Evolutionary conservation across 2,329 filamentous ascomycete genomes (phyloP), one percentile per base, ranked within the genome.

Genomic region (Neofusicoccum laricinum): DNA sequence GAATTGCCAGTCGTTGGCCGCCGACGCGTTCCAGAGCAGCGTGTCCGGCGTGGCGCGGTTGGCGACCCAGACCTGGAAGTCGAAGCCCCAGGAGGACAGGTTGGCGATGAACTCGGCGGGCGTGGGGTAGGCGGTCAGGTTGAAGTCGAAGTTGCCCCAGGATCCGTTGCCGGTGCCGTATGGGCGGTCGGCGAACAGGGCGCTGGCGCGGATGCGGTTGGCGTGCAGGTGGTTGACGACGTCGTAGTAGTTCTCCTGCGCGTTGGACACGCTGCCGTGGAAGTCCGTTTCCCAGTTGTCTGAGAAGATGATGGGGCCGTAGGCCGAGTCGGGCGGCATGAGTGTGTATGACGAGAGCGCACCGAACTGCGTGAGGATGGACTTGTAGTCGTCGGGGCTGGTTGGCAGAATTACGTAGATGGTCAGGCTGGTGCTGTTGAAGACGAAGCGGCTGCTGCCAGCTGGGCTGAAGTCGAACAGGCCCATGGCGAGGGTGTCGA

Each of bases 51-150:
- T 73, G 4, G 73, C 76, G 17, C 75, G 72, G 64, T 77, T 77
- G 15, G 76, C 73, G 14, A 73, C 75, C 75, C 75, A 77, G 45
- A 77, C 74, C 49, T 76, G 73, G 62, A 77, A 75, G 58, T 76
- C 75, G 61, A 73, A 72, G 7, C 75, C 75, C 14, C 62, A 71
- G 8, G 65, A 65, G n/a, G 70, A 70, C 10, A 77, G 65, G 57
- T 76, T 74, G 19, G 69, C 68, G 32, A 77, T 73, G 66, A 77
- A 75, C 1, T 65, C 63, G 32, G 67, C 63, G 8, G 73, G 73
- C 46, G 68, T 68, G 2, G 74, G 74, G 57, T 76, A 77, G 64
- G 69, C 73, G 8, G 67, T 66, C 2, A 72, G 72, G 63, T 77
- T 71, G 55, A 77, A 76, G 66, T 77, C 76, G 64, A 78, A 75